Conservation (phyloP, 495 filamentous ascomycete genomes). For the Lindgomyces ingoldianus region DNA sequence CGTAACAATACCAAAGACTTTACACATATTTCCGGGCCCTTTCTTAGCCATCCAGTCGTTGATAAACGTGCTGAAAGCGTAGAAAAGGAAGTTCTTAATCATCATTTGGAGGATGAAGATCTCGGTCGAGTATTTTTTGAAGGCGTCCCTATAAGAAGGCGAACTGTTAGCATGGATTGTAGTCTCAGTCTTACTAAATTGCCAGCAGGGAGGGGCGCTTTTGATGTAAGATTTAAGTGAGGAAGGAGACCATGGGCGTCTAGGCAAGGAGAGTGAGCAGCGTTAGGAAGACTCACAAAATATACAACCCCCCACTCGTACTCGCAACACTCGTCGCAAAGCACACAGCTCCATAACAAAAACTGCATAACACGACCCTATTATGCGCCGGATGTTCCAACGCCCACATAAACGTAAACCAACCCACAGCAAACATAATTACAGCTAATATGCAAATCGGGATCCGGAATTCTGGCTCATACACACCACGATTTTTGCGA, state of each 20-base stretch:
- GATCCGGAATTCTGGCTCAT: constrained; percentile 26
- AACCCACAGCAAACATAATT: constrained; percentile 20
- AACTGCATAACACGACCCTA: constrained; percentile 6
- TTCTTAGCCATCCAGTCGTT: constrained; percentile 15
- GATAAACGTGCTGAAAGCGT: constrained; percentile 26
- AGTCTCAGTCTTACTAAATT: no score
- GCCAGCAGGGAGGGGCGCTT: neutral
- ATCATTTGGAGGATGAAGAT: constrained; percentile 33
- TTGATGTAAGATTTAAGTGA: neutral
- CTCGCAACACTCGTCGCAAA: constrained; percentile 24
- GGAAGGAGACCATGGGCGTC: neutral
- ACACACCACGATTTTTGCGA: constrained; percentile 11
- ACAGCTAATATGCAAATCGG: constrained; percentile 21
- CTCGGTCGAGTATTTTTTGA: constrained; percentile 19
- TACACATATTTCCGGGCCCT: constrained; percentile 15
- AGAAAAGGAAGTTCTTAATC: constrained; percentile 31
- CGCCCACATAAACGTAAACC: constrained; percentile 25
- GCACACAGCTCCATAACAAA: constrained; percentile 24
- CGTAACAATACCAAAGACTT: constrained; percentile 18
- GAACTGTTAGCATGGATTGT: neutral
- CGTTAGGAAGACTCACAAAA: constrained; percentile 15
- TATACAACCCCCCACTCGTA: constrained; percentile 28
- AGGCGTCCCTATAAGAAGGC: constrained; percentile 13
- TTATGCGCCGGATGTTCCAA: constrained; percentile 3
- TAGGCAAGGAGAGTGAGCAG: no score